phyloP scores from a whole-genome alignment of 148 eudicot species.

The Arbutus unedo region DNA sequence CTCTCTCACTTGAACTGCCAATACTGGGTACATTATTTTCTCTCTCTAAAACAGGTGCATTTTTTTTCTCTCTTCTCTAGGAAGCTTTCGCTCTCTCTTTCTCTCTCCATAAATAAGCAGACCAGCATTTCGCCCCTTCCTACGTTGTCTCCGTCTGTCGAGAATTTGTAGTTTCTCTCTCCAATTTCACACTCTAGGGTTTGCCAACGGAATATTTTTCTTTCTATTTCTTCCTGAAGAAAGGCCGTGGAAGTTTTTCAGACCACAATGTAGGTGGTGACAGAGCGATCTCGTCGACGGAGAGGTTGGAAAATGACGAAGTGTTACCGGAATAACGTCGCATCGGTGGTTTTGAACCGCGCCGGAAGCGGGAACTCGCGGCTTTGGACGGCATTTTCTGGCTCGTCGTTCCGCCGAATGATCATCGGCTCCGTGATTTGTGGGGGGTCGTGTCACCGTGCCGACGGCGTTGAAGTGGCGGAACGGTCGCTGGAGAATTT shows the following conservation, averaged over 20 bases:
- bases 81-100: neutral
- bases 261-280: neutral
- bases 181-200: neutral
- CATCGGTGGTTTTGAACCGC: neutral
- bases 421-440: conserved; percentile 19
- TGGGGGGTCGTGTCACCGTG: conserved; percentile 6
- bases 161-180: neutral
- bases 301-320: neutral
- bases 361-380: conserved; percentile 15
- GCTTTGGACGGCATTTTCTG: conserved; percentile 14
- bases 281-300: neutral
- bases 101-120: neutral
- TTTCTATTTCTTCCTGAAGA: neutral
- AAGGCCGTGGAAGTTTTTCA: neutral
- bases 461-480: conserved; percentile 5
- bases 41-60: neutral
- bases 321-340: conserved; percentile 4
- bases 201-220: neutral
- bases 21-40: neutral
- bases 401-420: conserved; percentile 19
- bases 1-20: neutral
- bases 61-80: neutral
- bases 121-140: neutral
- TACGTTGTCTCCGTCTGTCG: no score
- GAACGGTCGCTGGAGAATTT: neutral